Evolutionary conservation across 331 rosid genomes (phyloP).

Genomic region (Malus hybrid): DNA sequence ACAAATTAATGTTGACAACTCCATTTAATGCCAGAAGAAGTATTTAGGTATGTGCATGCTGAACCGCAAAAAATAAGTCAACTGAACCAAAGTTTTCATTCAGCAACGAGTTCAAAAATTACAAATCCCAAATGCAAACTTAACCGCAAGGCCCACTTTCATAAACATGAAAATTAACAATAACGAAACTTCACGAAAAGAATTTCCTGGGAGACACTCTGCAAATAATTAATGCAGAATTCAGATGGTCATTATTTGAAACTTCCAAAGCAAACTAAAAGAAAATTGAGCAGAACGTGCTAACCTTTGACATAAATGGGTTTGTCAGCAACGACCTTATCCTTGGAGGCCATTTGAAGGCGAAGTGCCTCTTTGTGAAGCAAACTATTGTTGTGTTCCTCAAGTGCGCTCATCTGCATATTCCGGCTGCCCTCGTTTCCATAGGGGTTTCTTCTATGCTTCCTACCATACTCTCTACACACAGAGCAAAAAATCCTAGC

Average conservation of each 20-base stretch:
- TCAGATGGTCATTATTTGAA: background rate
- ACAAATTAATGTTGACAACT: background rate
- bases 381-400: conserved; percentile 94
- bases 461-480: conserved; percentile 93
- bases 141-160: background rate
- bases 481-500: conserved; percentile 96
- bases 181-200: background rate
- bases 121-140: background rate
- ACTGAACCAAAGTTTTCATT: conserved; percentile 3
- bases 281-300: conserved; percentile 18
- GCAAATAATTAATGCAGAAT: background rate
- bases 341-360: conserved; percentile 95
- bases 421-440: conserved; percentile 99
- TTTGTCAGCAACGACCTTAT: conserved; percentile 75
- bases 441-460: conserved; percentile 95
- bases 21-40: background rate
- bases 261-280: background rate
- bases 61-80: background rate
- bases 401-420: conserved; percentile 99
- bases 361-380: conserved; percentile 99
- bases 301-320: conserved; percentile 94
- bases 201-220: background rate
- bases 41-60: background rate
- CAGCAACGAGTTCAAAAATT: conserved; percentile 1
- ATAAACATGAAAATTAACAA: background rate